Conservation (phyloP, 2,329 filamentous ascomycete genomes). For the Diaporthe batatas region DNA sequence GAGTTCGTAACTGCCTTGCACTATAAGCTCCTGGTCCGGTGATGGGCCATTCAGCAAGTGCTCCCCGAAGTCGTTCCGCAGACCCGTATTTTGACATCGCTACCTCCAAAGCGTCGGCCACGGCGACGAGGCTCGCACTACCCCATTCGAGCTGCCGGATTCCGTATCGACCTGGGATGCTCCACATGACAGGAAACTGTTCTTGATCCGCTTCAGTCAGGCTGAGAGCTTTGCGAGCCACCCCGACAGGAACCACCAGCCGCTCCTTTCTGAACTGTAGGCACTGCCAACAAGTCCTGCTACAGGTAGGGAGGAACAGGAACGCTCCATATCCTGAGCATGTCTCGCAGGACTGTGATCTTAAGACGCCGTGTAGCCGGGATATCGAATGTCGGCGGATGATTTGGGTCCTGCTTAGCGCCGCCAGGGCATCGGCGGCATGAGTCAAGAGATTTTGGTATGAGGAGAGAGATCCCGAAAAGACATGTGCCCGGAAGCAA, state of each 20-base stretch:
- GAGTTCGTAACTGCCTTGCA: background rate
- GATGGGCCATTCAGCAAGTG: background rate
- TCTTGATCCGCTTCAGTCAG: background rate
- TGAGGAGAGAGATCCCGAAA: background rate
- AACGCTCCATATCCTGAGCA: background rate
- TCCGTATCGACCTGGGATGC: background rate
- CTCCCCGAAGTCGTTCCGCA: background rate
- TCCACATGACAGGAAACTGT: background rate
- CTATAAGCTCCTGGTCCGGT: background rate
- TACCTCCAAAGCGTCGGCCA: background rate
- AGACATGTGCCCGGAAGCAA: background rate
- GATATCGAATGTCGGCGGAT: background rate
- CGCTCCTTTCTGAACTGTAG: slow-evolving; percentile 10
- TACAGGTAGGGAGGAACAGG: slow-evolving; percentile 8
- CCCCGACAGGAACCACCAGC: background rate
- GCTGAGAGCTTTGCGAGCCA: background rate
- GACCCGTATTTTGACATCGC: background rate
- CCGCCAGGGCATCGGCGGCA: background rate
- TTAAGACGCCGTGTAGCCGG: background rate
- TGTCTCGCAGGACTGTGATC: background rate
- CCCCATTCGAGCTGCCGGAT: background rate
- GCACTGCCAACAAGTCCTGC: slow-evolving; percentile 5
- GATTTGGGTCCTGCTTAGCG: background rate
- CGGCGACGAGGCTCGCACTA: background rate
- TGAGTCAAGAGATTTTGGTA: background rate